These are phyloP conservation scores for Coniochaeta ligniaria DNA, from an alignment of 2,329 filamentous ascomycete species.

Conservation along the genomic window DNA sequence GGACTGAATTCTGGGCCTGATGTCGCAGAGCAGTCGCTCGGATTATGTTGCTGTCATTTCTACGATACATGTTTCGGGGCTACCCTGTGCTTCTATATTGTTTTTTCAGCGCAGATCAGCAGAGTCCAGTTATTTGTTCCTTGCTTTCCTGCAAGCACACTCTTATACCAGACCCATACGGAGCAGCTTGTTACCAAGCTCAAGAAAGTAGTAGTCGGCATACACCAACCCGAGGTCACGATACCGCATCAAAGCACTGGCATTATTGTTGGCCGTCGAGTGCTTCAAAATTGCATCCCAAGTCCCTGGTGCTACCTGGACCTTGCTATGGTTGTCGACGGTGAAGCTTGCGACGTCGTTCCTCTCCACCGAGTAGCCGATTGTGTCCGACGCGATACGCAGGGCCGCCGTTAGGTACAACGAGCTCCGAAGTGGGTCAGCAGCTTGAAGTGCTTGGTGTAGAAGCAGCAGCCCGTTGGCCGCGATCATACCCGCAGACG, in stretches of 20 bases:
- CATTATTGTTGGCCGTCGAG: slow-evolving; percentile 10
- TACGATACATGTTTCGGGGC: too few species aligned
- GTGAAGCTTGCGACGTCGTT: background rate
- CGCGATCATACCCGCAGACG: slow-evolving; percentile 10
- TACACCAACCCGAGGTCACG: slow-evolving; percentile 27
- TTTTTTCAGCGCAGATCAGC: background rate
- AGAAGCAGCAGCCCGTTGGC: slow-evolving; percentile 14
- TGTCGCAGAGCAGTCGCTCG: background rate
- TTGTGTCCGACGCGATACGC: slow-evolving; percentile 3
- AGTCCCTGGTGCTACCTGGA: background rate
- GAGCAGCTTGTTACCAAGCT: slow-evolving; percentile 33
- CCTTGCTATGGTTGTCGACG: background rate
- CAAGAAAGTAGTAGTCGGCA: slow-evolving; percentile 32
- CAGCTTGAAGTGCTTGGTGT: slow-evolving; percentile 6
- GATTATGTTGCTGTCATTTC: too few species aligned
- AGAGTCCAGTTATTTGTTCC: background rate
- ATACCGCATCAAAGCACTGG: slow-evolving; percentile 7
- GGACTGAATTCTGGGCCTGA: background rate
- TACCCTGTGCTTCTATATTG: background rate
- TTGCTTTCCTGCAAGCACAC: background rate
- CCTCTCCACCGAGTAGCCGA: slow-evolving; percentile 1
- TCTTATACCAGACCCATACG: slow-evolving; percentile 11
- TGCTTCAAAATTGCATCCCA: slow-evolving; percentile 14
- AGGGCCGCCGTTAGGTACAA: background rate
- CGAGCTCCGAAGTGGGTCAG: background rate